Base-by-base conservation (phyloP, 1,139 yeast species). In the Meyerozyma smithsonii region DNA sequence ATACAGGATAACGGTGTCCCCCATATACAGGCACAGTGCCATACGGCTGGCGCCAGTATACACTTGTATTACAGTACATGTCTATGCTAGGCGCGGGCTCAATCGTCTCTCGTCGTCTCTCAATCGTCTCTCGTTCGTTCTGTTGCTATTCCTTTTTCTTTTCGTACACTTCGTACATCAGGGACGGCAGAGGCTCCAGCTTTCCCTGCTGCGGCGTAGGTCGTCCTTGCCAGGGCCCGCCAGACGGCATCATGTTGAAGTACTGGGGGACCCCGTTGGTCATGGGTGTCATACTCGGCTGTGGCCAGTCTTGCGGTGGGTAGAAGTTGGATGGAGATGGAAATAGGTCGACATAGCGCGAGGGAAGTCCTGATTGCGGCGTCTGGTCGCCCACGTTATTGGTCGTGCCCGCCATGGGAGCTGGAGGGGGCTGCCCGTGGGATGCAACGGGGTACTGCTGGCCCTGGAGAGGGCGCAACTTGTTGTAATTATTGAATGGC, bases 311-410 rank as follows among this genome's bases (percentile, higher is more conserved):
- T 42, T 69, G 75, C 1, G 69, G 62, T 2, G 64, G 69, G 40
- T 69, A 74, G 45, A 75, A 72, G 40, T 69, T 75, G 8, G 74
- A 66, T 1, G 81, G 81, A 6, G 78, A 72, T 12, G 80, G 80
- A 53, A 76, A 76, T 51, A 76, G 64, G 49, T 76, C 81, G 32
- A 75, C 74, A 42, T 74, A 75, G 38, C 77, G 61, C 4, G 76
- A 67, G 0, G 79, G 78, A 21, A 76, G 55, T 2, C 74, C 79
- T 18, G 74, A 67, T 5, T 73, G 52, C 2, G 80, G 81, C 0
- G 78, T 70, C 39, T 72, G 79, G 36, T 69, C 77, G 5, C 74
- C 77, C 12, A 11, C 14, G 28, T 59, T 53, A 25, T 45, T 50
- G 20, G 32, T 23, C 5, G 10, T 23, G 10, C 25, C 25, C 40